Evolutionary conservation across 2,329 filamentous ascomycete genomes (phyloP).

Genomic region (Curvularia lunata): DNA sequence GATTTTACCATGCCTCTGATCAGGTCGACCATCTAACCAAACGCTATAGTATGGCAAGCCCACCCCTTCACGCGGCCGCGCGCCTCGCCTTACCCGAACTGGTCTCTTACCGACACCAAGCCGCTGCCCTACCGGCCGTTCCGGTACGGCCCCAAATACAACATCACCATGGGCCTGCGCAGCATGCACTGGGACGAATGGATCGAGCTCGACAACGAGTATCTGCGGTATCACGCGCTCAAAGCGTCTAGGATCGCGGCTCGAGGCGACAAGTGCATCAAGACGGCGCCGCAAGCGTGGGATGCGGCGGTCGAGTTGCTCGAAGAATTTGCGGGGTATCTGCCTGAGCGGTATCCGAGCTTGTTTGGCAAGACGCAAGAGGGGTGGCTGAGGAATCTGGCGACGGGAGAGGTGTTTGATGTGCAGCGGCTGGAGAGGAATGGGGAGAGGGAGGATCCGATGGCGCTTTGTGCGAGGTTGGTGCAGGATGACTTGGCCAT

Average conservation of each 20-base stretch:
- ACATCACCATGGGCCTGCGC: conserved; percentile 79
- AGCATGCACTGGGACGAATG: conserved; percentile 73
- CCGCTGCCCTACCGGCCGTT: conserved; percentile 81
- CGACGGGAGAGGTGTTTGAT: conserved; percentile 75
- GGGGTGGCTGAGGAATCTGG: conserved; percentile 70
- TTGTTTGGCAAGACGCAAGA: conserved; percentile 65
- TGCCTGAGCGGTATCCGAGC: conserved; percentile 75
- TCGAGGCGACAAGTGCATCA: conserved; percentile 70
- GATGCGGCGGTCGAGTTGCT: conserved; percentile 77
- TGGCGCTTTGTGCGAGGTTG: conserved; percentile 74
- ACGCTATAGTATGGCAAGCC: conserved; percentile 8
- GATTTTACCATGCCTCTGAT: not conserved
- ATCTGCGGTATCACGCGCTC: conserved; percentile 71
- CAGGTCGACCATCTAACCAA: not conserved
- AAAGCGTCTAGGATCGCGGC: conserved; percentile 73
- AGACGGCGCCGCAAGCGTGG: conserved; percentile 72
- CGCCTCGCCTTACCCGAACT: conserved; percentile 68
- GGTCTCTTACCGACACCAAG: conserved; percentile 71
- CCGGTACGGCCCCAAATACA: conserved; percentile 76
- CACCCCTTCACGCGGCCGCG: conserved; percentile 63
- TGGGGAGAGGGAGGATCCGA: conserved; percentile 69
- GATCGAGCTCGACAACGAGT: conserved; percentile 87
- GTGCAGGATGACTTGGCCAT: conserved; percentile 83
- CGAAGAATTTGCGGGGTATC: conserved; percentile 72
- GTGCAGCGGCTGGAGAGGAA: conserved; percentile 66